Conservation (phyloP, 768 basidiomycete species). For the Punctularia strigosozonata region DNA sequence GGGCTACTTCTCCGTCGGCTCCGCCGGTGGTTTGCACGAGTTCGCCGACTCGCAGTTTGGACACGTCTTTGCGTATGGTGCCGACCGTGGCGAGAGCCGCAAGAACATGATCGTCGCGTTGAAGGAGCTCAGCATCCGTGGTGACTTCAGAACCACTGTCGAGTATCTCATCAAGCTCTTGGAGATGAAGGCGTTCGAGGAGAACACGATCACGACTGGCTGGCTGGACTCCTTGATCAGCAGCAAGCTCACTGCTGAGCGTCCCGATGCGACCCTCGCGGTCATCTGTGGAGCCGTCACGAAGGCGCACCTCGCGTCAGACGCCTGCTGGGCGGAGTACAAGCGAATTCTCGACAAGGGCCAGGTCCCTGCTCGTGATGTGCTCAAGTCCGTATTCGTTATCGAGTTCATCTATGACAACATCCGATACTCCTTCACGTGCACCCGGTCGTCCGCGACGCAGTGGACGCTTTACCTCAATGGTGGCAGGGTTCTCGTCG, state of each 20-base stretch:
- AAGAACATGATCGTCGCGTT: constrained; percentile 99
- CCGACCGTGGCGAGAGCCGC: constrained; percentile 86
- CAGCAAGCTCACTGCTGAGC: constrained; percentile 93
- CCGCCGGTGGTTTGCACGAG: constrained; percentile 94
- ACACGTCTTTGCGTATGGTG: constrained; percentile 97
- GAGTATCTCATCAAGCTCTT: constrained; percentile 98
- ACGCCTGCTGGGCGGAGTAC: constrained; percentile 87
- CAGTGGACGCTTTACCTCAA: constrained; percentile 95
- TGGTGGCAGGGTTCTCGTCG: constrained; percentile 86
- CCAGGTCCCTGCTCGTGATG: constrained; percentile 90
- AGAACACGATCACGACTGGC: constrained; percentile 96
- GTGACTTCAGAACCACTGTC: constrained; percentile 96
- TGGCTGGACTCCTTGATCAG: constrained; percentile 98
- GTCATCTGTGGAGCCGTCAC: constrained; percentile 95
- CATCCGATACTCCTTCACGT: constrained; percentile 89
- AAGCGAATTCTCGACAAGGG: constrained; percentile 95
- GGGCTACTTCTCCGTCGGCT: constrained; percentile 98
- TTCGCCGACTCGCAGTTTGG: constrained; percentile 99
- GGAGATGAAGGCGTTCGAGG: constrained; percentile 90
- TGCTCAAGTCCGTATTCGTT: constrained; percentile 92
- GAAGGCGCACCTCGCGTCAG: constrained; percentile 85
- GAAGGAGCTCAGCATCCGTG: constrained; percentile 96
- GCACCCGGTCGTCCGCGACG: constrained; percentile 78
- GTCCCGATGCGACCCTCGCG: constrained; percentile 85
- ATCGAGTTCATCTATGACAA: constrained; percentile 98